Conservation (phyloP, 495 filamentous ascomycete species). For the Glarea lozoyensis region DNA sequence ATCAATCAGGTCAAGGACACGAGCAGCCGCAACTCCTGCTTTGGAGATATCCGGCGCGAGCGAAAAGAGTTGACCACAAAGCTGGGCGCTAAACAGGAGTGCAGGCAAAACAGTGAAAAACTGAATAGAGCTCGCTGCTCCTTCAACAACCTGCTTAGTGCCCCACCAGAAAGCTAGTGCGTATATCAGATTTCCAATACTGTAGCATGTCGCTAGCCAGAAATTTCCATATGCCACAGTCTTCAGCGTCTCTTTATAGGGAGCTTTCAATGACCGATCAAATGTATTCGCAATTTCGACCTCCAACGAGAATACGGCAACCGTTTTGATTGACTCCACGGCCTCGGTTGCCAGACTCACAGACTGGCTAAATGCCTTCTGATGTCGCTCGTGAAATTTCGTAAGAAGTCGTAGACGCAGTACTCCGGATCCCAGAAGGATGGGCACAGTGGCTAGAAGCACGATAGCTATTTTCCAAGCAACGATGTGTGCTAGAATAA, state of each 20-base stretch:
- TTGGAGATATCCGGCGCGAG: constrained; percentile 53
- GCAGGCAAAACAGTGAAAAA: constrained; percentile 59
- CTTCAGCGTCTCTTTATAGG: constrained; percentile 27
- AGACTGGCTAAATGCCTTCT: constrained; percentile 39
- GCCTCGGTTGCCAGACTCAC: constrained; percentile 46
- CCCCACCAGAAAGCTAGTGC: constrained; percentile 66
- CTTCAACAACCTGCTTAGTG: constrained; percentile 42
- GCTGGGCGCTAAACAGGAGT: constrained; percentile 51
- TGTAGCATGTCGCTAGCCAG: constrained; percentile 47
- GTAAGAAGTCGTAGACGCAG: constrained; percentile 41
- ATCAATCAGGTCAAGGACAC: constrained; percentile 36
- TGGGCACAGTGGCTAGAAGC: constrained; percentile 43
- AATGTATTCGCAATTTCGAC: constrained; percentile 35
- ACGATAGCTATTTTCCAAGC: constrained; percentile 58
- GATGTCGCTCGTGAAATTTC: constrained; percentile 50
- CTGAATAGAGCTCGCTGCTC: constrained; percentile 45
- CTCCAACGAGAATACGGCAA: constrained; percentile 47
- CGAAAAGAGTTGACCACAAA: constrained; percentile 55
- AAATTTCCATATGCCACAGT: constrained; percentile 30
- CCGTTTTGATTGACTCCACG: constrained; percentile 45
- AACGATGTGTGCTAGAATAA: constrained; percentile 47
- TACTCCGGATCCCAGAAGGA: constrained; percentile 43
- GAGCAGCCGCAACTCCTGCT: constrained; percentile 37
- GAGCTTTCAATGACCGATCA: constrained; percentile 28
- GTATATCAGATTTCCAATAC: constrained; percentile 47